Percentiles rank a stretch among this genome's conserved stretches.
Conservation (phyloP, 2,329 filamentous ascomycete species). For the Cordyceps javanica region DNA sequence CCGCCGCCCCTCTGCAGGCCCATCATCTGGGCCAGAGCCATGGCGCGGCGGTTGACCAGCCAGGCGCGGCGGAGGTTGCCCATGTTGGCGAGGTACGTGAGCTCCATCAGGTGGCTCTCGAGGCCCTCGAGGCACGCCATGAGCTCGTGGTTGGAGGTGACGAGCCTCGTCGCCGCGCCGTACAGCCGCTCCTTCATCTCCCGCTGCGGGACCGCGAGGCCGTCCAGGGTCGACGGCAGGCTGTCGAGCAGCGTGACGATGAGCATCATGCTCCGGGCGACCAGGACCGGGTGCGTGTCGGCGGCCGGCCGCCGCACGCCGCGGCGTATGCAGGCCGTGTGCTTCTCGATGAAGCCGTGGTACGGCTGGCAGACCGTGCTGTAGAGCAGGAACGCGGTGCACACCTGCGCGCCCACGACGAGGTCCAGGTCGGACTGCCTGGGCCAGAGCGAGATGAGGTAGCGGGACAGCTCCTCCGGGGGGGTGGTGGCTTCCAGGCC, state of each 20-base stretch:
- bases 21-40: conserved; percentile 38
- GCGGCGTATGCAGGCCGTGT: conserved; percentile 18
- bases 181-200: not conserved
- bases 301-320: conserved; percentile 20
- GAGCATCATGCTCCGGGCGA: conserved; percentile 36
- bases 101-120: conserved; percentile 44
- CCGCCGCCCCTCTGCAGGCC: conserved; percentile 24
- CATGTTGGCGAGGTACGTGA: conserved; percentile 38
- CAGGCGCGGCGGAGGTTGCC: conserved; percentile 42
- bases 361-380: conserved; percentile 30
- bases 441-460: conserved; percentile 34
- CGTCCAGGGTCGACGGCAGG: conserved; percentile 14
- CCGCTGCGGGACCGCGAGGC: not conserved
- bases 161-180: not conserved
- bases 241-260: conserved; percentile 32
- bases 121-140: conserved; percentile 39
- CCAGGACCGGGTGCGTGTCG: conserved; percentile 31
- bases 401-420: conserved; percentile 26
- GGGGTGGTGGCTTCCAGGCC: not conserved
- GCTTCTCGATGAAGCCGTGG: conserved; percentile 16
- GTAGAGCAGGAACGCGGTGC: conserved; percentile 28
- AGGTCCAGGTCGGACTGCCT: conserved; percentile 29
- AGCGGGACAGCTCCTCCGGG: conserved; percentile 20
- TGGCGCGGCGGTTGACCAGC: conserved; percentile 37
- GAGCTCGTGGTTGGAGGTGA: conserved; percentile 36